A percentile compares a stretch with the other conserved stretches of the same genome.
phyloP scores from a whole-genome alignment of 106 monocot species.

The Chionographis japonica region DNA sequence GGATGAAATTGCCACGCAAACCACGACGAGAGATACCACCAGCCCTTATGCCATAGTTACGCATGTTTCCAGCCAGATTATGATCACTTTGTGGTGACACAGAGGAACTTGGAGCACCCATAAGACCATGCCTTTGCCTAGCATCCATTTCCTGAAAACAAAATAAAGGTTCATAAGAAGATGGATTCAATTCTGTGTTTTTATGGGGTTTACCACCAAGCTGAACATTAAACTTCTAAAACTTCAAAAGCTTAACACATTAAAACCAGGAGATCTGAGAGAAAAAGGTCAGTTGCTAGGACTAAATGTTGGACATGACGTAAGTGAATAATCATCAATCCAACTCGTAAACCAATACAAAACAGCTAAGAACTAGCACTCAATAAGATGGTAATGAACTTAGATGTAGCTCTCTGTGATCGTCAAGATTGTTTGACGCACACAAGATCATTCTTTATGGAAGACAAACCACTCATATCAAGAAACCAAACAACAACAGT shows the following conservation, averaged over 20 bases:
- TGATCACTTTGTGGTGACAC: slow-evolving; percentile 58
- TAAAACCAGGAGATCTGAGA: no score
- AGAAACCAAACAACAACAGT: no score
- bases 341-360: no score
- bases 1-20: slow-evolving; percentile 91
- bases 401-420: no score
- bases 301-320: no score
- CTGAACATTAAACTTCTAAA: not conserved
- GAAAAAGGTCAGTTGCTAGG: no score
- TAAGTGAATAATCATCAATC: no score
- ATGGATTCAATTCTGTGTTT: not conserved
- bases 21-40: slow-evolving; percentile 77
- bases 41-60: slow-evolving; percentile 61
- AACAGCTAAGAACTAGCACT: no score
- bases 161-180: not conserved
- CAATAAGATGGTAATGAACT: no score
- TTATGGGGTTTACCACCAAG: not conserved
- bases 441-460: no score
- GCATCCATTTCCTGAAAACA: slow-evolving; percentile 73
- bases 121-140: slow-evolving; percentile 46
- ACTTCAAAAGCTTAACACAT: not conserved
- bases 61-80: slow-evolving; percentile 24
- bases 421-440: no score
- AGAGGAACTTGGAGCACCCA: slow-evolving; percentile 31
- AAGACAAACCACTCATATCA: no score